Evolutionary conservation across 257 asterid genomes (phyloP).

Genomic region (Gentiana straminea): DNA sequence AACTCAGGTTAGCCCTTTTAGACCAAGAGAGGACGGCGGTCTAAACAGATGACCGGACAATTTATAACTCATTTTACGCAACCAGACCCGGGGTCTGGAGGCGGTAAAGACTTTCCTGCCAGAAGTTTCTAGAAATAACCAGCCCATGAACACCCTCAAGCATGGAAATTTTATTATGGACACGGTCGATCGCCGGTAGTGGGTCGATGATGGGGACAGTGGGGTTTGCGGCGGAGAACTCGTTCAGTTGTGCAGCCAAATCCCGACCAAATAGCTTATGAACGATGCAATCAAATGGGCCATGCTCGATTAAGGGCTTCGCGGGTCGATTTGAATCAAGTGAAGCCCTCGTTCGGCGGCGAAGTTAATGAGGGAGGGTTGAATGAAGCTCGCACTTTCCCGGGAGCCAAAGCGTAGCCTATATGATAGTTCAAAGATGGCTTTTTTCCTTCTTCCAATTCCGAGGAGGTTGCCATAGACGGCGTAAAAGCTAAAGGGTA

Average conservation of each 20-base stretch:
- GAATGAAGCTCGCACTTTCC: slow-evolving; percentile 48
- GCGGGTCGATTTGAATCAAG: slow-evolving; percentile 28
- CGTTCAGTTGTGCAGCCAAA: slow-evolving; percentile 40
- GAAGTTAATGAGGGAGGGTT: slow-evolving; percentile 40
- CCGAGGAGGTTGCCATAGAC: no score
- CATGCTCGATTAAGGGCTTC: slow-evolving; percentile 48
- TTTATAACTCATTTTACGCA: no score
- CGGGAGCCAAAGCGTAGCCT: no score
- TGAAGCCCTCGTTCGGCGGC: slow-evolving; percentile 50
- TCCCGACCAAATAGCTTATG: slow-evolving; percentile 45
- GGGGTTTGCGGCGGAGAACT: slow-evolving; percentile 26
- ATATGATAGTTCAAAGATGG: no score
- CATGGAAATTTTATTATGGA: slow-evolving; percentile 64
- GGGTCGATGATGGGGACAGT: slow-evolving; percentile 33
- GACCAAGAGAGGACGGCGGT: no score
- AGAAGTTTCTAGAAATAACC: slow-evolving; percentile 6
- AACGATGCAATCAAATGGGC: slow-evolving; percentile 54
- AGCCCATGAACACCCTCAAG: slow-evolving; percentile 42
- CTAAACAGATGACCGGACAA: no score
- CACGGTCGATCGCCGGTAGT: no score
- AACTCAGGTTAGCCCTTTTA: no score
- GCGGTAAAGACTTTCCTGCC: no score
- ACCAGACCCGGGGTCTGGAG: no score
- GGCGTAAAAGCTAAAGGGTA: no score
- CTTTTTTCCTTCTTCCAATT: no score